Base-by-base conservation (phyloP, 441 rosid genomes). In the Erodium trifolium region DNA sequence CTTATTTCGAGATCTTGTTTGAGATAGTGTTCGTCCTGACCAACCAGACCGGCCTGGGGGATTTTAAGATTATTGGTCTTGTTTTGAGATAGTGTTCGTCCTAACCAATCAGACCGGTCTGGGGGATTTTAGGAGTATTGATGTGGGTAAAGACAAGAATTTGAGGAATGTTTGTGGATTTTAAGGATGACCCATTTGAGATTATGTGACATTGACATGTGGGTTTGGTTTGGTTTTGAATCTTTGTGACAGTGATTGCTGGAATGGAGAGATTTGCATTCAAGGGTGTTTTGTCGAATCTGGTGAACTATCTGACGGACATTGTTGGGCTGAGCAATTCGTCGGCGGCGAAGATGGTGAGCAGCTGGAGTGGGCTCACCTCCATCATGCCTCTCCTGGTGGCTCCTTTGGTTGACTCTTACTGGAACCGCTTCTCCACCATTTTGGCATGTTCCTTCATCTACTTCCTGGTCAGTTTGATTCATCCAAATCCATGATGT, bases 231-330 rank as follows among this genome's bases (percentile, higher is more conserved):
- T 43, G 6, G 49, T 43, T 43, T 43, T 23, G 27, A 23, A 23
- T 23, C 27, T 23, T 23, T 43, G 49, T 43, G 49, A 51, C 41
- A 87, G 93, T 84, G 77, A 76, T 93, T 55, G 91, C 92, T 55
- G 99, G 96, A 1, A 85, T 87, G 67, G 99, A 93, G 85, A 87
- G 99, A 79, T 89, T 86, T 82, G 97, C 91, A 37, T 93, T 87
- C 86, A 93, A 93, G 78, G 99, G 99, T 71, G 96, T 93, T 78
- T 86, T 89, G 49, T 91, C 97, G 14, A 93, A 93, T 78, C 81
- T 93, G 66, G 95, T 93, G 67, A 93, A 96, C 8, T 93, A 91
- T 76, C 80, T 93, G 31, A 93, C 99, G 45, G 96, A 89, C 67
- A 84, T 81, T 2, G 89, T 87, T 49, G 85, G 83, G 71, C 83